A percentile compares a stretch with the other conserved stretches of the same genome.
Evolutionary conservation across 257 asterid species (phyloP).

Genomic region (Scutellaria baicalensis): DNA sequence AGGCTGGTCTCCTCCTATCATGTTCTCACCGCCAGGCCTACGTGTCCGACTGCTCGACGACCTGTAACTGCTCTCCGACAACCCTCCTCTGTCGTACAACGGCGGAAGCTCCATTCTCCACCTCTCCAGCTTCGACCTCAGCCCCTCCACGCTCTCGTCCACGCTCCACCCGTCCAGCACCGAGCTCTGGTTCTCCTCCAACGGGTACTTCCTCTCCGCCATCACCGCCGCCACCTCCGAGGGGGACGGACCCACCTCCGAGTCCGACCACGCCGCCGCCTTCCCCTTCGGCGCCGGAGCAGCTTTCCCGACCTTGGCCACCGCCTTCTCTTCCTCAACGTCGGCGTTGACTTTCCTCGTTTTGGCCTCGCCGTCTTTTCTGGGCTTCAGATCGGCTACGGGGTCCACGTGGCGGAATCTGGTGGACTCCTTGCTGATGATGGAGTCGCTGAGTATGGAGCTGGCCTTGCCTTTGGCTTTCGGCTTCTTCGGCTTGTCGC

Average conservation of each 20-base stretch:
- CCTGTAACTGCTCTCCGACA: slow-evolving; percentile 49
- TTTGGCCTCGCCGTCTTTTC: too few relatives aligned
- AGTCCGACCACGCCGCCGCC: slow-evolving; percentile 49
- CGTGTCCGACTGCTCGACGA: slow-evolving; percentile 35
- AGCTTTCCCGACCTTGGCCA: too few relatives aligned
- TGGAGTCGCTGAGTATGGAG: slow-evolving; percentile 58
- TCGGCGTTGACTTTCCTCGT: too few relatives aligned
- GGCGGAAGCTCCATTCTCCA: slow-evolving; percentile 87
- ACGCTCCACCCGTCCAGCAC: slow-evolving; percentile 88
- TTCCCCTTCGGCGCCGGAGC: slow-evolving; percentile 18
- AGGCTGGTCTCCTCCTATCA: slow-evolving; percentile 2
- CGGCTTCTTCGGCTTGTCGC: slow-evolving; percentile 36
- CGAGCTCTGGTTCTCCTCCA: slow-evolving; percentile 66
- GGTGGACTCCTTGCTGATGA: slow-evolving; percentile 46
- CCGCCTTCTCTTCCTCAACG: too few relatives aligned
- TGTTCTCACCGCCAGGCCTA: slow-evolving; percentile 9
- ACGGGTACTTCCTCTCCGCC: slow-evolving; percentile 44
- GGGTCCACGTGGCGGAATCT: slow-evolving; percentile 9
- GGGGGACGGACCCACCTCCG: slow-evolving; percentile 85
- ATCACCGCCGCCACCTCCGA: slow-evolving; percentile 86
- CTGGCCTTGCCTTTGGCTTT: slow-evolving; percentile 23
- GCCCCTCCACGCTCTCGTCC: slow-evolving; percentile 86
- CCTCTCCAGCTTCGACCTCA: slow-evolving; percentile 75
- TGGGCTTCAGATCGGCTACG: too few relatives aligned
- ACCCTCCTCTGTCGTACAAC: slow-evolving; percentile 43